Conservation (phyloP, 2,329 filamentous ascomycete species). For the Ophiosphaerella korrae region DNA sequence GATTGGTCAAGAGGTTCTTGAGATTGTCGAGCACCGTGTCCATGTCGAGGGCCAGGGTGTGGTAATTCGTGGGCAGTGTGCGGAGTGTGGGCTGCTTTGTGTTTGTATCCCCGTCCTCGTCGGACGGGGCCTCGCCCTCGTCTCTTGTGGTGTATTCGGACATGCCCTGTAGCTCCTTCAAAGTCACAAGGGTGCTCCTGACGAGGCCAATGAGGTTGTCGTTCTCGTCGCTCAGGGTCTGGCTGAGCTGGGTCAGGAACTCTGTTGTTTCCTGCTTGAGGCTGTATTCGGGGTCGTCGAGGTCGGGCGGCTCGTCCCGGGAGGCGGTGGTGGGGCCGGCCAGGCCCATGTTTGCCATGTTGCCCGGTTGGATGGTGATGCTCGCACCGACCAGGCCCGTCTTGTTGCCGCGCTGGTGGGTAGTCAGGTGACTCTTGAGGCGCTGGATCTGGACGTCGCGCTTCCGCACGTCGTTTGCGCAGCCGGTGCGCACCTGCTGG, state of each 20-base stretch:
- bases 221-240: constrained; percentile 88
- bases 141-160: constrained; percentile 40
- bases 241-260: constrained; percentile 84
- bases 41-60: constrained; percentile 73
- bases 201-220: constrained; percentile 77
- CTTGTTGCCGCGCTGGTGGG: constrained; percentile 60
- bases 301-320: constrained; percentile 59
- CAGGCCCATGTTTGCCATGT: constrained; percentile 27
- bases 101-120: constrained; percentile 38
- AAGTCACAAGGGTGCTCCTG: constrained; percentile 69
- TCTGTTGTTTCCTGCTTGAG: constrained; percentile 87
- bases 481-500: constrained; percentile 82
- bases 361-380: constrained; percentile 52
- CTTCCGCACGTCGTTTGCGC: constrained; percentile 88
- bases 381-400: constrained; percentile 54
- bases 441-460: constrained; percentile 87
- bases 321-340: constrained; percentile 44
- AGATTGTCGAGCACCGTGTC: constrained; percentile 80
- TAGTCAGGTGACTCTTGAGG: constrained; percentile 83
- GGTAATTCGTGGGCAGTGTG: constrained; percentile 65
- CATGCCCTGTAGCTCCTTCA: constrained; percentile 68
- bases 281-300: constrained; percentile 66
- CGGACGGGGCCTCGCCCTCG: constrained; percentile 32
- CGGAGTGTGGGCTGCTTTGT: constrained; percentile 45
- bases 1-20: constrained; percentile 84